Conservation (phyloP, 2,329 filamentous ascomycete genomes). For the Fusarium pseudonygamai region DNA sequence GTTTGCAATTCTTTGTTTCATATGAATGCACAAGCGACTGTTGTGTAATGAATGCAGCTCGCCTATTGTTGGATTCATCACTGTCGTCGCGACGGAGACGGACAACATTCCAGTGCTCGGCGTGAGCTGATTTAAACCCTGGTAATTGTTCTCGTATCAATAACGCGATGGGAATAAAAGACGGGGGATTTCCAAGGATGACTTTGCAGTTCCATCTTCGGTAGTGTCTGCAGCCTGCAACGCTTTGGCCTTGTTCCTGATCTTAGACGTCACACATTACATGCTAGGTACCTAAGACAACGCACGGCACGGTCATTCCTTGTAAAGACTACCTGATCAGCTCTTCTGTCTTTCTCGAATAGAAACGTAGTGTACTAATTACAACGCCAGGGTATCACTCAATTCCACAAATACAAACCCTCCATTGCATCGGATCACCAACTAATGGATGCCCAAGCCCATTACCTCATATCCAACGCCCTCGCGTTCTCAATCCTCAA, state of each 20-base stretch:
- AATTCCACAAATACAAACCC: not conserved
- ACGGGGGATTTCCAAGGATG: not conserved
- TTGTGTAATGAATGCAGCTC: constrained; percentile 22
- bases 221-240: not conserved
- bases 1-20: not conserved
- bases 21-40: not conserved
- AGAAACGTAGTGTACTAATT: not conserved
- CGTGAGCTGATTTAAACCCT: not conserved
- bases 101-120: not conserved
- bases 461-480: not conserved
- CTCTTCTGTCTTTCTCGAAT: not conserved
- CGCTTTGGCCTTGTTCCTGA: not conserved
- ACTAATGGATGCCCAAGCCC: not conserved
- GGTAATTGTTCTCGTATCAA: not conserved
- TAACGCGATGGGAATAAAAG: not conserved
- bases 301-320: not conserved
- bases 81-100: not conserved
- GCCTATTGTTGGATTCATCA: constrained; percentile 16
- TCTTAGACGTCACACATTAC: not conserved
- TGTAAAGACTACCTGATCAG: not conserved
- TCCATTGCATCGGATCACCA: not conserved
- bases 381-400: not conserved
- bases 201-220: not conserved
- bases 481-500: not conserved
- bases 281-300: not conserved